phyloP scores from a whole-genome alignment of 2,329 filamentous ascomycete species.

The Ophiostoma ulmi region DNA sequence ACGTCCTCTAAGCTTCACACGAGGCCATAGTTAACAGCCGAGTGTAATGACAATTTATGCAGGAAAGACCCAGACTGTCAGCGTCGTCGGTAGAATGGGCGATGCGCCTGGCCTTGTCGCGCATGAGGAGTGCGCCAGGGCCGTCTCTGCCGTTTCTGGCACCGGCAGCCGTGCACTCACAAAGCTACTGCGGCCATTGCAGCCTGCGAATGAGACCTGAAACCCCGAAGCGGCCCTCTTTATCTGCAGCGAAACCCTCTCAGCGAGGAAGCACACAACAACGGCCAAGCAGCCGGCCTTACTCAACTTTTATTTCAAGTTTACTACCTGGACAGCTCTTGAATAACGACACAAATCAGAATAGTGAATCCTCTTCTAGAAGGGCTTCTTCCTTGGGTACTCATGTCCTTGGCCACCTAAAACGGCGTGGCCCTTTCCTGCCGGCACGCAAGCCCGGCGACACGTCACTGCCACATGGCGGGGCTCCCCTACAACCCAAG shows the following conservation, averaged over 20 bases:
- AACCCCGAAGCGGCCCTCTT: neutral
- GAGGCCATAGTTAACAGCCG: neutral
- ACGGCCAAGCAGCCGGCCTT: neutral
- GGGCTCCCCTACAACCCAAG: too few species aligned
- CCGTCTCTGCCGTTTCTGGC: neutral
- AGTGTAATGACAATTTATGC: slow-evolving; percentile 24
- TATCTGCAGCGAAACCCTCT: neutral
- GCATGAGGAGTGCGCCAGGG: neutral
- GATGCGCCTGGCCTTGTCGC: slow-evolving; percentile 26
- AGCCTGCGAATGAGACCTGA: neutral
- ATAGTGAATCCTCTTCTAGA: neutral
- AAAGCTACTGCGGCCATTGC: neutral
- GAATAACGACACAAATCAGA: neutral
- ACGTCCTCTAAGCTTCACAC: neutral
- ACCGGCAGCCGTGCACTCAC: neutral
- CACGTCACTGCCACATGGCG: neutral
- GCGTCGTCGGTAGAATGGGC: slow-evolving; percentile 25
- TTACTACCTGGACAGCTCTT: neutral
- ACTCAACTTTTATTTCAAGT: neutral
- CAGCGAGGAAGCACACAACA: neutral
- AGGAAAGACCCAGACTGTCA: slow-evolving; percentile 14
- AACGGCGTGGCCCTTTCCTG: slow-evolving; percentile 22
- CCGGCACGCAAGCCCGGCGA: slow-evolving; percentile 10
- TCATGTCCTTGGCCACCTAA: slow-evolving; percentile 21
- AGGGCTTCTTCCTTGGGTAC: neutral